Evolutionary conservation across 2,329 filamentous ascomycete genomes (phyloP).

Genomic region (Botrytis aclada): DNA sequence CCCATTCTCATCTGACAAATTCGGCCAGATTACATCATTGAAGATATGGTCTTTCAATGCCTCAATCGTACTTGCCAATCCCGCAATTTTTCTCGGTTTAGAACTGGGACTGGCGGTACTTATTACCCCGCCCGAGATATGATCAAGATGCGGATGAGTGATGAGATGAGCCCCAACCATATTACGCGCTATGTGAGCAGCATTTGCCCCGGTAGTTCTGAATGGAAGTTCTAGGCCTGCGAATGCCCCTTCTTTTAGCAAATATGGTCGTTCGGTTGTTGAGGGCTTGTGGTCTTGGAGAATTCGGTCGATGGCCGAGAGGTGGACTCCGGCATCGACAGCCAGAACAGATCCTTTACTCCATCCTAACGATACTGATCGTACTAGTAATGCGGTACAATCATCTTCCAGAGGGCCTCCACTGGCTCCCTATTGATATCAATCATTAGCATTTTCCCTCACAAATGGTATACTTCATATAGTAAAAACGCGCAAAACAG

Average conservation of each 20-base stretch:
- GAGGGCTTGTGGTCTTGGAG: conserved; percentile 50
- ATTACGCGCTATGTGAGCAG: conserved; percentile 71
- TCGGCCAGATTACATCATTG: conserved; percentile 98
- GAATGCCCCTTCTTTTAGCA: conserved; percentile 69
- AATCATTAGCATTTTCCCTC: not conserved
- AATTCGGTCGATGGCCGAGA: conserved; percentile 79
- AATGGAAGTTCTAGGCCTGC: conserved; percentile 70
- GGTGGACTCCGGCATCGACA: conserved; percentile 90
- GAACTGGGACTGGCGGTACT: conserved; percentile 80
- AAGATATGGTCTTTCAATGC: conserved; percentile 94
- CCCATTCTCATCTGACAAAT: conserved; percentile 92
- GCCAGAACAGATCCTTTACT: conserved; percentile 77
- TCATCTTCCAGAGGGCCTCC: conserved; percentile 90
- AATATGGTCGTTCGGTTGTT: conserved; percentile 48
- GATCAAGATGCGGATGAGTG: conserved; percentile 95
- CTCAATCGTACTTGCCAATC: conserved; percentile 81
- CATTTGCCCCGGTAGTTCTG: conserved; percentile 69
- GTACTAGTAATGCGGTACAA: conserved; percentile 80
- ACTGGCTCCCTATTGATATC: conserved; percentile 67
- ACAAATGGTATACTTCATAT: not conserved
- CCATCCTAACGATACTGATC: conserved; percentile 78
- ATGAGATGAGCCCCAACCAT: conserved; percentile 87
- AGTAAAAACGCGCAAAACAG: not conserved
- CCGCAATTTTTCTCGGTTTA: conserved; percentile 81
- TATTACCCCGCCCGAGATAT: conserved; percentile 73